phyloP scores from a whole-genome alignment of 139 green algal genomes.

The Coelastrella sp. region DNA sequence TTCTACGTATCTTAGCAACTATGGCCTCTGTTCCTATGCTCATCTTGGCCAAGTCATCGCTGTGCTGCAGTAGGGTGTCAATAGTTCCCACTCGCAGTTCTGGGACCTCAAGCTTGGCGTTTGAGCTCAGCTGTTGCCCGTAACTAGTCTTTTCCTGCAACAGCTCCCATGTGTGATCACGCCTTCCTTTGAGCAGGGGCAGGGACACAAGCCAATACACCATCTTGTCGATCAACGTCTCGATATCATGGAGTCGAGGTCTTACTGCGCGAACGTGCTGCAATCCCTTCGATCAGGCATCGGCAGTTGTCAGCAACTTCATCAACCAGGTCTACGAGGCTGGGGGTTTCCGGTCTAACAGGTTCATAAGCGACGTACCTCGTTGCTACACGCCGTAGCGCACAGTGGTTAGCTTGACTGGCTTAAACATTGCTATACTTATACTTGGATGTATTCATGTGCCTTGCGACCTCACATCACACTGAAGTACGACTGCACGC shows the following conservation, averaged over 20 bases:
- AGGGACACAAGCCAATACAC: constrained; percentile 87
- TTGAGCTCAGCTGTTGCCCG: constrained; percentile 62
- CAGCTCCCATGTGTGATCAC: constrained; percentile 74
- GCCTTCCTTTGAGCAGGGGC: constrained; percentile 60
- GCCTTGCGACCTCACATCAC: too few species aligned
- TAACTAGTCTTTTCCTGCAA: constrained; percentile 81
- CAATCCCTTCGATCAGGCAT: background rate
- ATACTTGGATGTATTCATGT: too few species aligned
- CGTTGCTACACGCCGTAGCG: too few species aligned
- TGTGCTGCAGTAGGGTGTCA: constrained; percentile 92
- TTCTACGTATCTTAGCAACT: constrained; percentile 89
- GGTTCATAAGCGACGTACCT: too few species aligned
- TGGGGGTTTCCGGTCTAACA: constrained; percentile 1
- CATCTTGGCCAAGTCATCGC: constrained; percentile 93
- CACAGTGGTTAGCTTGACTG: too few species aligned
- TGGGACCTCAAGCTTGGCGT: constrained; percentile 87
- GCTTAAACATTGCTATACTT: too few species aligned
- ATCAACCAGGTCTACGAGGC: background rate
- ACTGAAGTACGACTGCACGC: too few species aligned
- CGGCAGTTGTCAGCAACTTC: background rate
- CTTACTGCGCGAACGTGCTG: background rate
- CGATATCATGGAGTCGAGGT: background rate
- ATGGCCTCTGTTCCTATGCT: constrained; percentile 82
- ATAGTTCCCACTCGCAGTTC: constrained; percentile 94
- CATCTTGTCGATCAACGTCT: constrained; percentile 22